Percentiles rank a stretch among this genome's conserved stretches.
Conservation (phyloP, 495 filamentous ascomycete genomes). For the Parathielavia hyrcaniae region DNA sequence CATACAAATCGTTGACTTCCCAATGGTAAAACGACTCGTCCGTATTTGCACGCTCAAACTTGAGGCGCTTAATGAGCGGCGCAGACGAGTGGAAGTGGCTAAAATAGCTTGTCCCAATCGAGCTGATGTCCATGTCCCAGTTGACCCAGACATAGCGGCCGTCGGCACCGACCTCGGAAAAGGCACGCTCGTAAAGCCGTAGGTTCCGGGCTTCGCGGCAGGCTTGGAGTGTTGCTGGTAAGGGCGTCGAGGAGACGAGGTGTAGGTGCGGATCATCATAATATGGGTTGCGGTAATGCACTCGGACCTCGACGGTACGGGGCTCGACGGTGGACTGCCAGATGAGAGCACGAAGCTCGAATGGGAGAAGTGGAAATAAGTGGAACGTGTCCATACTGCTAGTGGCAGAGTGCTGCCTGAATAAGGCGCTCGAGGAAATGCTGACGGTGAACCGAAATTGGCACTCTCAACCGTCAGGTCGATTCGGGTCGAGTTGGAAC, state of each 20-base stretch:
- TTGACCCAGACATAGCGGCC: conserved; percentile 26
- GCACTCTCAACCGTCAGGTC: no score
- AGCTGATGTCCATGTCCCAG: conserved; percentile 25
- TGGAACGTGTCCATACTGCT: conserved; percentile 13
- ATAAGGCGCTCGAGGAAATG: no score
- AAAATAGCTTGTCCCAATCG: conserved; percentile 14
- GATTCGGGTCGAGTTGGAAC: no score
- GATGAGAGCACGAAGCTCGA: conserved; percentile 23
- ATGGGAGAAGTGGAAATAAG: conserved; percentile 18
- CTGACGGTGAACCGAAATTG: no score
- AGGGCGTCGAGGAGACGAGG: conserved; percentile 25
- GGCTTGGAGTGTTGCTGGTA: conserved; percentile 22
- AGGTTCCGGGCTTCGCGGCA: conserved; percentile 23
- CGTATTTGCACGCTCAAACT: neutral
- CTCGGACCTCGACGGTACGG: no score
- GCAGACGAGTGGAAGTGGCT: neutral
- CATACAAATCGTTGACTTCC: conserved; percentile 1
- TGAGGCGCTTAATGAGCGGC: conserved; percentile 1
- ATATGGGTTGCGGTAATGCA: no score
- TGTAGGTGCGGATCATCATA: no score
- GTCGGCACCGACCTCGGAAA: conserved; percentile 14
- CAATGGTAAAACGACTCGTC: conserved; percentile 13
- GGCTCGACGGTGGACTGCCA: conserved; percentile 24
- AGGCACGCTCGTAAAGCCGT: conserved; percentile 15
- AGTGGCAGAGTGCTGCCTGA: no score